These are phyloP conservation scores for Aspergillus bertholletiae DNA, from an alignment of 495 filamentous ascomycete species.

Conservation along the genomic window DNA sequence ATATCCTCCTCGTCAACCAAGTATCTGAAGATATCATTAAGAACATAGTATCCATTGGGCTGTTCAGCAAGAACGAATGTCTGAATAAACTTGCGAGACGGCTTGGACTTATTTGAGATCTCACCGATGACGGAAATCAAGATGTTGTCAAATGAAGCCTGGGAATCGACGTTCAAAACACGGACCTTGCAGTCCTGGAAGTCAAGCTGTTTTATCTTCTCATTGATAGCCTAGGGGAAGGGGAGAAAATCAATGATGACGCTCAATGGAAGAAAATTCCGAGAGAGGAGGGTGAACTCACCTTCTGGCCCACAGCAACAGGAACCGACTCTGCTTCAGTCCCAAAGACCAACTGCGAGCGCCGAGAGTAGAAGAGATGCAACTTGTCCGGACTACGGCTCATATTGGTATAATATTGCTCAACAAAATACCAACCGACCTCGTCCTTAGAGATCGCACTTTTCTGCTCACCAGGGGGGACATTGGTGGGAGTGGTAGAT, in stretches of 20 bases:
- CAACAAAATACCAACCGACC: slow-evolving; percentile 98
- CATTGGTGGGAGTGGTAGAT: slow-evolving; percentile 41
- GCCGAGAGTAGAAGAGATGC: slow-evolving; percentile 81
- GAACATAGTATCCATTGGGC: slow-evolving; percentile 94
- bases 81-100: slow-evolving; percentile 92
- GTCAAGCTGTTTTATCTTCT: slow-evolving; percentile 86
- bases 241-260: slow-evolving; percentile 6
- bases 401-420: slow-evolving; percentile 97
- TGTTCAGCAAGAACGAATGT: slow-evolving; percentile 98
- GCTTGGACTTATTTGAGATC: slow-evolving; percentile 86
- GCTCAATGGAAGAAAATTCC: slow-evolving; percentile 7
- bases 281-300: slow-evolving; percentile 41
- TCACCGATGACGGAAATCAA: slow-evolving; percentile 97
- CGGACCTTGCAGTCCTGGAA: slow-evolving; percentile 98
- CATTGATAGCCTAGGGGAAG: slow-evolving; percentile 71
- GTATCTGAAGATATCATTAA: slow-evolving; percentile 97
- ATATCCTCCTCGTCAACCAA: slow-evolving; percentile 73
- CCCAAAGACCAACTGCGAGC: slow-evolving; percentile 77
- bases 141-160: slow-evolving; percentile 87
- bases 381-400: slow-evolving; percentile 92
- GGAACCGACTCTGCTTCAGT: slow-evolving; percentile 82
- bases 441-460: slow-evolving; percentile 69
- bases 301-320: slow-evolving; percentile 79
- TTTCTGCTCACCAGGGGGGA: slow-evolving; percentile 38
- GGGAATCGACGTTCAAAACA: slow-evolving; percentile 95